A percentile compares a stretch with the other conserved stretches of the same genome.
These are phyloP conservation scores for Xylariaceae sp. DNA, from an alignment of 2,329 filamentous ascomycete species.

Conservation along the genomic window DNA sequence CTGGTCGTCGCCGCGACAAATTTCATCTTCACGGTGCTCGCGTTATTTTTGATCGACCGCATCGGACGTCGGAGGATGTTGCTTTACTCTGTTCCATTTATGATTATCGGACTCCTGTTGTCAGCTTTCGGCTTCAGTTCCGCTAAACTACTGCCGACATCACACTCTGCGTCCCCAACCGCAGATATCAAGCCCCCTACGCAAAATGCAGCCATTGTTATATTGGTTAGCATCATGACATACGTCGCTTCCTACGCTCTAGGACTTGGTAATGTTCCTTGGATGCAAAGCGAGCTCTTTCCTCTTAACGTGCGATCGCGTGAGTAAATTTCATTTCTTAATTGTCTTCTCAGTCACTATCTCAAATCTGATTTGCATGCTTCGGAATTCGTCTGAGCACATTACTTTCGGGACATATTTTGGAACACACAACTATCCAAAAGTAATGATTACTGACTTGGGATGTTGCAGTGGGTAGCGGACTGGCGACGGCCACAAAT, in stretches of 20 bases:
- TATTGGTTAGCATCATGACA: slow-evolving; percentile 75
- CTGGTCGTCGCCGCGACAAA: slow-evolving; percentile 82
- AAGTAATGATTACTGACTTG: no score
- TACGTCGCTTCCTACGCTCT: slow-evolving; percentile 87
- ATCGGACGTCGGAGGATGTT: slow-evolving; percentile 80
- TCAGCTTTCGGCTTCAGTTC: slow-evolving; percentile 74
- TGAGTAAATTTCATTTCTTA: no score
- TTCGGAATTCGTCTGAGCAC: no score
- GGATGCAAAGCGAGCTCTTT: slow-evolving; percentile 95
- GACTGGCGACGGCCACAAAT: slow-evolving; percentile 76
- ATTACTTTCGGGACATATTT: no score
- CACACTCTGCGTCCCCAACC: slow-evolving; percentile 26
- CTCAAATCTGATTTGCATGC: no score
- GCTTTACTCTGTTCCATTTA: slow-evolving; percentile 80
- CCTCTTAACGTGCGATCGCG: slow-evolving; percentile 72
- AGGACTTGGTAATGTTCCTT: slow-evolving; percentile 89
- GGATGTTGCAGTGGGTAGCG: no score
- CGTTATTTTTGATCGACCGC: slow-evolving; percentile 75
- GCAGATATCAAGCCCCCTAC: neutral
- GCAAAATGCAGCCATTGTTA: slow-evolving; percentile 51
- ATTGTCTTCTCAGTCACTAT: no score
- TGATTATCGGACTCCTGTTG: slow-evolving; percentile 72
- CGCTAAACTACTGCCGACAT: slow-evolving; percentile 50
- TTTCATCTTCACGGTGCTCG: slow-evolving; percentile 76
- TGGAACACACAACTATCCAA: no score